Evolutionary conservation across 257 asterid species (phyloP), one percentile per base, ranked within the genome.

Genomic region (Lantana camara): DNA sequence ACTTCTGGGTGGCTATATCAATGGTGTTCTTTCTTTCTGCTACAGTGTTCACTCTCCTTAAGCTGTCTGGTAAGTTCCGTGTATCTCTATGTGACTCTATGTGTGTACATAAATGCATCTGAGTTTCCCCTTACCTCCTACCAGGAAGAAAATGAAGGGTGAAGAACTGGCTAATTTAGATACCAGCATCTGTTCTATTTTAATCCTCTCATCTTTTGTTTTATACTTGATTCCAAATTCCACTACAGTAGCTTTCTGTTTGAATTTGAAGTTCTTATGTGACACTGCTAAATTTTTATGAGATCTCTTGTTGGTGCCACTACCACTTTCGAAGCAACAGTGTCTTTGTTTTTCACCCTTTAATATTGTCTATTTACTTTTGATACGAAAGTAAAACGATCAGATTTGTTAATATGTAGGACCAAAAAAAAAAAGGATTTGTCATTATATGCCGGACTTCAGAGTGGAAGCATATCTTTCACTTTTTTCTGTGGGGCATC

Each of bases 1-100:
- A 91, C 77, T 94, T 94, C 74, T 94, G 98, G 99, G 99, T 94
- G 30, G 98, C 99, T 8, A 86, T 90, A 80, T 88, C 99, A 49
- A 94, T 94, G 99, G 82, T 91, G 67, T 90, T 94, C 93, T 91
- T 94, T 79, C 66, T 91, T 61, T 96, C 98, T 22, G 98, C 98
- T 17, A 90, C 99, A 64, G 77, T 94, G 62, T 91, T 94, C 84
- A 94, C 99, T 68, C 88, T 90, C 74, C 82, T 94, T 74, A 94
- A 94, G 84, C 89, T 94, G 37, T 88, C 81, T 76, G 96, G 99
- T 91, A 77, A 74, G 67, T 69, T 57, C 71, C 71, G 45, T 66
- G 67, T 16, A 47, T 22, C 65, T 47, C 32, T 12, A 46, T 50
- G 34, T 61, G 54, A 32, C 20, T 27, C 12, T 40, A 24, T 60